Evolutionary conservation across 805 yeast species (phyloP), one percentile per base, ranked within the genome.

Genomic region (Zygosaccharomyces bailii): DNA sequence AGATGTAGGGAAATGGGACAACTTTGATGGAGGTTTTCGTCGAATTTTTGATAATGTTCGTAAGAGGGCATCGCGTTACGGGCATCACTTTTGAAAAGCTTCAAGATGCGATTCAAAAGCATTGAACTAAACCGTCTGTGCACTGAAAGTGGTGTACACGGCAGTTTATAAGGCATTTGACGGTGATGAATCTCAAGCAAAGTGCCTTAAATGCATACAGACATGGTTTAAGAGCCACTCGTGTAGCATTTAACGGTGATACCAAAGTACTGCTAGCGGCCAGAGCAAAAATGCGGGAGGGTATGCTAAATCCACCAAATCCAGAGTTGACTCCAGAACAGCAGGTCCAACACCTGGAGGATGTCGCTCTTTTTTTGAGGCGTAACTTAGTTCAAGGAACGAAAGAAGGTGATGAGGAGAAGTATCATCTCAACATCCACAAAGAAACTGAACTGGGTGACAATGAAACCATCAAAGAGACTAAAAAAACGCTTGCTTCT

Each of bases 331-430:
- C 75, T 2, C 57, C 70, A 2, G 74, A 72, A 4, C 74, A 78
- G 45, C 73, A 81, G 45, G 65, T 84, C 23, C 65, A 73, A 41
- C 72, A 78, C 49, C 67, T 89, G 46, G 75, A 81, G 42, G 90
- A 82, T 13, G 84, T 91, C n/a, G 79, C 90, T 1, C 60, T 63
- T 32, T 83, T 89, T 51, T 69, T 91, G 46, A 71, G 76, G 39
- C 71, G 74, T 46, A 91, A 91, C 63, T 72, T 91, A n/a, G 97
- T 91, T 2, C 99, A 91, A 67, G 98, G 95, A 5, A 70, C 67
- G 49, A 74, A 67, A 54, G 63, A 57, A 2, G 69, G 46, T 9
- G 52, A 54, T 31, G 53, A 58, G 11, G 54, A 48, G 36, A 51
- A 49, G 7, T 64, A 60, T 24, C 61, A 57, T 40, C 71, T 91